Percentiles rank a stretch among this genome's conserved stretches.
Evolutionary conservation across 2,329 filamentous ascomycete species (phyloP).

Genomic region (Trichoderma lentiforme): DNA sequence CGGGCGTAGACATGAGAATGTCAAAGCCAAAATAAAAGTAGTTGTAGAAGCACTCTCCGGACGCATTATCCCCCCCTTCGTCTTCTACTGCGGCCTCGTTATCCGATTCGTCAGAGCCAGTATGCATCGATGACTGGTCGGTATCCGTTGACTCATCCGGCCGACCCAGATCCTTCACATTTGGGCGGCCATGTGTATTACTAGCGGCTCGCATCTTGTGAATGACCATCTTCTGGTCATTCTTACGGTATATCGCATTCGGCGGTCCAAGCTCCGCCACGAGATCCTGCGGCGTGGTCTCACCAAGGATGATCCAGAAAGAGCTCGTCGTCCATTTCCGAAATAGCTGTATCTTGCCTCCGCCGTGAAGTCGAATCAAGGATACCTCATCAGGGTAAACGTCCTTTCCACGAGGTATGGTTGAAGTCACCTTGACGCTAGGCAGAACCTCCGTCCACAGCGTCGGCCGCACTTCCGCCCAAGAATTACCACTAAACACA

Average conservation of each 20-base stretch:
- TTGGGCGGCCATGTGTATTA: conserved; percentile 47
- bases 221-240: conserved; percentile 83
- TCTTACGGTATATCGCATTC: conserved; percentile 90
- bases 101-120: conserved; percentile 64
- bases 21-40: conserved; percentile 97
- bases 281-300: conserved; percentile 89
- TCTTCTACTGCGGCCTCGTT: conserved; percentile 58
- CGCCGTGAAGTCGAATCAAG: conserved; percentile 71
- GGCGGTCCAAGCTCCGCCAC: conserved; percentile 88
- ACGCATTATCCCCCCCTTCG: conserved; percentile 50
- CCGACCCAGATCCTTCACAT: conserved; percentile 40
- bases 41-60: conserved; percentile 87
- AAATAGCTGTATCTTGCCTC: conserved; percentile 73
- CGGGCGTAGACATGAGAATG: conserved; percentile 79
- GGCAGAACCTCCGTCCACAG: conserved; percentile 74
- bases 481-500: conserved; percentile 85
- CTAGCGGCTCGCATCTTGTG: conserved; percentile 62
- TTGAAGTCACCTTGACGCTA: conserved; percentile 68
- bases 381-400: conserved; percentile 86
- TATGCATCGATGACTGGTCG: conserved; percentile 71
- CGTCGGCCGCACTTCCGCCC: conserved; percentile 74
- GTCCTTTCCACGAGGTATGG: conserved; percentile 70
- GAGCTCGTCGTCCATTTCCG: conserved; percentile 65
- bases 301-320: conserved; percentile 71
- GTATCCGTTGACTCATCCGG: conserved; percentile 64